phyloP scores from a whole-genome alignment of 495 filamentous ascomycete genomes.

The Thozetella sp. region DNA sequence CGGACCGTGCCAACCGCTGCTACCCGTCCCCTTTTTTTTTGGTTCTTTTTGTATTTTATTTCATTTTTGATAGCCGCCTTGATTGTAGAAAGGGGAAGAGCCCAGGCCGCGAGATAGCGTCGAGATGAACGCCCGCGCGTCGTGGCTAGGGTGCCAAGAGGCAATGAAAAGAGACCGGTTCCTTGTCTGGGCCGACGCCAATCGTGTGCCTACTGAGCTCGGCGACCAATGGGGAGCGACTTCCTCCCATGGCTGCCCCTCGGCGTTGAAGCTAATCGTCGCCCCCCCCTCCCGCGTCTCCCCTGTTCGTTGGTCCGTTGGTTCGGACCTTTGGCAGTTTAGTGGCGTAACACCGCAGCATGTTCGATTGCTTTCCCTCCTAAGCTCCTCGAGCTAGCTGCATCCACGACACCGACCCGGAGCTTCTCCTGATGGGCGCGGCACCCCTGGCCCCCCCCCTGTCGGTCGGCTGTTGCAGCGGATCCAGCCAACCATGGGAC shows the following conservation, averaged over 20 bases:
- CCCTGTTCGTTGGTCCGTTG: too few species aligned
- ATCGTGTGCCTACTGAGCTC: too few species aligned
- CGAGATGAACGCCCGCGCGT: not conserved
- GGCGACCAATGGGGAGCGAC: too few species aligned
- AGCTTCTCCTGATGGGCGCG: not conserved
- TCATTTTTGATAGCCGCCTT: too few species aligned
- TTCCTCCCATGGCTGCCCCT: too few species aligned
- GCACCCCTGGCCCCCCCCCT: not conserved
- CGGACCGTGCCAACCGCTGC: too few species aligned
- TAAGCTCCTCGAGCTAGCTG: not conserved
- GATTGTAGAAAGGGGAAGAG: too few species aligned
- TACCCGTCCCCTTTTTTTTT: too few species aligned
- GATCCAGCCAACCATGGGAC: not conserved
- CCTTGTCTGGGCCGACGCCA: not conserved
- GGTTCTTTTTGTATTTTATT: too few species aligned
- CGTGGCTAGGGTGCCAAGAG: not conserved
- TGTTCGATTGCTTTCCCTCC: not conserved
- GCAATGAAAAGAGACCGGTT: not conserved
- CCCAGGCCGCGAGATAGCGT: too few species aligned
- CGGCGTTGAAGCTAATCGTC: too few species aligned
- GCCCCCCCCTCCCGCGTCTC: too few species aligned
- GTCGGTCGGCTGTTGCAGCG: not conserved
- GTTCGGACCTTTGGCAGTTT: not conserved
- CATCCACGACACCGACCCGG: not conserved
- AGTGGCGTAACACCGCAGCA: slow-evolving; percentile 1